These are phyloP conservation scores for Phytophthora palmivora DNA, from an alignment of 352 stramenopile species.

Conservation along the genomic window DNA sequence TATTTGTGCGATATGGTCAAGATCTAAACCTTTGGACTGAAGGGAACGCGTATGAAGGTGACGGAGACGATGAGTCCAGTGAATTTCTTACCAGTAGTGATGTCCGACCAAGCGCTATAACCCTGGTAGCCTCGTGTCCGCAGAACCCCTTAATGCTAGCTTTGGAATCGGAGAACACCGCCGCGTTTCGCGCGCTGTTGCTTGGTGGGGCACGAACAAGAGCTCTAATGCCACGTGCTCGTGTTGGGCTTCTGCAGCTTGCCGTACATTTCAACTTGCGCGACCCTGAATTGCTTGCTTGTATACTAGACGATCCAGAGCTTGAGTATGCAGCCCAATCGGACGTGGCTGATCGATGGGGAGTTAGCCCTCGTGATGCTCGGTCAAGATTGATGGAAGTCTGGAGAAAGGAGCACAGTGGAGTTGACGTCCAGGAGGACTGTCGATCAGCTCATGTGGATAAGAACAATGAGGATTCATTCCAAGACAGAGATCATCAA, in stretches of 20 bases:
- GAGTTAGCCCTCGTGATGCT: constrained; percentile 42
- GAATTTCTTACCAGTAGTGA: constrained; percentile 15
- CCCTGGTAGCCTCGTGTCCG: constrained; percentile 15
- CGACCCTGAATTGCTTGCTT: constrained; percentile 34
- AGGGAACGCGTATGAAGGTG: constrained; percentile 34
- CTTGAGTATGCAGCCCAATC: constrained; percentile 36
- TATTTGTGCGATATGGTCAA: constrained; percentile 54
- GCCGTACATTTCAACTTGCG: constrained; percentile 39
- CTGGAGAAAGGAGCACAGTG: constrained; percentile 35
- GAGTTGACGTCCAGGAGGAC: neutral
- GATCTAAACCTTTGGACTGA: constrained; percentile 77
- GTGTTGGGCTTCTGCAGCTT: constrained; percentile 60
- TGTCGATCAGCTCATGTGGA: constrained; percentile 4
- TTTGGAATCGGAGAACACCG: constrained; percentile 55
- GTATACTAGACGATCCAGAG: constrained; percentile 29
- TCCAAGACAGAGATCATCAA: constrained; percentile 10
- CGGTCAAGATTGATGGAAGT: constrained; percentile 30
- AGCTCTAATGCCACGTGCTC: constrained; percentile 50
- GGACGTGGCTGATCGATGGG: constrained; percentile 46
- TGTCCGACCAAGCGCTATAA: constrained; percentile 12
- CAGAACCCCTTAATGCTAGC: constrained; percentile 65
- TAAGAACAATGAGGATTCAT: constrained; percentile 6
- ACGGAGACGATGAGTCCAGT: constrained; percentile 6
- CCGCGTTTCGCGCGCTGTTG: constrained; percentile 56
- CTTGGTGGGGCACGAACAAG: constrained; percentile 52